Percentiles rank a stretch among this genome's conserved stretches.
These are phyloP conservation scores for Begonia peltatifolia DNA, from an alignment of 306 rosid genomes.

Conservation along the genomic window DNA sequence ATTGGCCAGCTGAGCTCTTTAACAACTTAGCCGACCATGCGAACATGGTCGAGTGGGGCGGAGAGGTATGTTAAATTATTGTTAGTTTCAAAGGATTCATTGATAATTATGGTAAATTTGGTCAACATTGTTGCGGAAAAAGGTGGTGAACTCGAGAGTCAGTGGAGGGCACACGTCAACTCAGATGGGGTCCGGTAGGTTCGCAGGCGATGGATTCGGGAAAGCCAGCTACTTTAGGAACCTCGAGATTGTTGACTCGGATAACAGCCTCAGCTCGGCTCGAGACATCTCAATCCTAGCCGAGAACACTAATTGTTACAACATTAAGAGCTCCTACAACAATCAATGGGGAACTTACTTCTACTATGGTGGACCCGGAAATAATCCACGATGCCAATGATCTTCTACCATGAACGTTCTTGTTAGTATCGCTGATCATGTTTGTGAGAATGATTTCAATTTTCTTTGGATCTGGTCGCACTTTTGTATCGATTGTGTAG, in stretches of 20 bases:
- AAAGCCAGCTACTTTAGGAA: background rate
- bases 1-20: background rate
- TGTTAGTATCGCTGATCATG: no score
- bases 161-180: background rate
- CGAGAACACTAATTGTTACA: slow-evolving; percentile 42
- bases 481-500: no score
- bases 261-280: background rate
- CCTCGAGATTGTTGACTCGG: background rate
- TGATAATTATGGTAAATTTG: no score
- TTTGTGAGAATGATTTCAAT: no score
- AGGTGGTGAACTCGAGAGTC: background rate
- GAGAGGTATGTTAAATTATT: background rate
- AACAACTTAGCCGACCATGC: background rate
- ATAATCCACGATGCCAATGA: slow-evolving; percentile 51
- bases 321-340: slow-evolving; percentile 63
- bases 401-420: no score
- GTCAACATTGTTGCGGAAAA: no score
- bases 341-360: slow-evolving; percentile 88
- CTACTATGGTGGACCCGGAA: slow-evolving; percentile 92
- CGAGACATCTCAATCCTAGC: no score
- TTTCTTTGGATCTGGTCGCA: no score
- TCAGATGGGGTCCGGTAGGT: background rate
- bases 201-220: background rate
- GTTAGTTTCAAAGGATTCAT: no score
- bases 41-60: background rate